Conservation (phyloP, 106 monocot genomes). For the Dendrobium huoshanense region DNA sequence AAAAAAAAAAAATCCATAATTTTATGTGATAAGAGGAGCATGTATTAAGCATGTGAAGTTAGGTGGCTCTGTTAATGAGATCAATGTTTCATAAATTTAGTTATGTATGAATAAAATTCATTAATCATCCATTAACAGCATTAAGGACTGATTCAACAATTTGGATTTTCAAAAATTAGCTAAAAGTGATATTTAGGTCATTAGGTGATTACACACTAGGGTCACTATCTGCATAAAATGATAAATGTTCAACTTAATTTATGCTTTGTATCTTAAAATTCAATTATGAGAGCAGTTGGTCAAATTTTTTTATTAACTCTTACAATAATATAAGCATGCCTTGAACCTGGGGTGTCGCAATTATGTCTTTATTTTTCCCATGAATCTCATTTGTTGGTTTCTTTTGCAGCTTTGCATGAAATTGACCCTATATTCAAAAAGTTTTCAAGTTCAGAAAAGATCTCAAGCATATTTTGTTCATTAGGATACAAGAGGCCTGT, state of each 20-base stretch:
- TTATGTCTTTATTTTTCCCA: background rate
- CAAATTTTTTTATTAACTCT: too few species aligned
- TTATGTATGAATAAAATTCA: background rate
- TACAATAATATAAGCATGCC: too few species aligned
- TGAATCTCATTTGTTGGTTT: background rate
- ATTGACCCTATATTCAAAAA: conserved; percentile 84
- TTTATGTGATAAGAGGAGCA: background rate
- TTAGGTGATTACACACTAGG: background rate
- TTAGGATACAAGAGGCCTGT: conserved; percentile 76
- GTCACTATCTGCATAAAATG: background rate
- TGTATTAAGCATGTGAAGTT: background rate
- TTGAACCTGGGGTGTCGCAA: too few species aligned
- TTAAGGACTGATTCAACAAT: background rate
- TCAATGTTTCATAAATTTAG: conserved; percentile 1
- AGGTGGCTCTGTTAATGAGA: background rate
- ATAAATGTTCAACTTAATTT: too few species aligned
- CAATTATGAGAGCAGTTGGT: too few species aligned
- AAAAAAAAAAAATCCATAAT: background rate
- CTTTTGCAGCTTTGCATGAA: conserved; percentile 80
- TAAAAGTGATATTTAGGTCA: background rate
- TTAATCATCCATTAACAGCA: background rate
- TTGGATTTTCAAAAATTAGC: too few species aligned
- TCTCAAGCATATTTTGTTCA: conserved; percentile 57
- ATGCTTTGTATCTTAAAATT: too few species aligned
- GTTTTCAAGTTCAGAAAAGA: conserved; percentile 53